Evolutionary conservation across 257 asterid genomes (phyloP), one percentile per base, ranked within the genome.

Genomic region (Datura wrightii): DNA sequence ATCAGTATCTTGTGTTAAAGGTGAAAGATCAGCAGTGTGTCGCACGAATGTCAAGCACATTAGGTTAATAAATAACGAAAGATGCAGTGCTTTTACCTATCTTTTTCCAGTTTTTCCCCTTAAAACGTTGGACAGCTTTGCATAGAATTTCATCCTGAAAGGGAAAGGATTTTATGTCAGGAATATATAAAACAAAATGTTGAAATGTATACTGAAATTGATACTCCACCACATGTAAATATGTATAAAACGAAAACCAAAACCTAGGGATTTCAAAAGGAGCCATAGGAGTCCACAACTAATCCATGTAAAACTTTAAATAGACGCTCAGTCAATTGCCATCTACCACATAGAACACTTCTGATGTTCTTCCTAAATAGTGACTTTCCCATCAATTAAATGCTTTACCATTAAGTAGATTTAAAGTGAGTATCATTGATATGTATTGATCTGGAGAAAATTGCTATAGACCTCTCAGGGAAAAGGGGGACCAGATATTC

Each of bases 41-140:
- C 56, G 62, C 62, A 31, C 42, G 24, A 76, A 76, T 48, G 24
- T 74, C 44, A 48, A 15, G 81, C 81, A 74, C 60, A 48, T 74
- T 48, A 74, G 39, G 81, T 14, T 48, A 31, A n/a, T 44, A 71
- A n/a, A 44, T 10, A 46, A 74, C 59, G 24, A 42, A 74, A 48
- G 59, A 24, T 53, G 24, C 60, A 34, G 82, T 78, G 46, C n/a
- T 9, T 44, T 52, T 86, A 88, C 99, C 99, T 90, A 96, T 96
- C 91, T 94, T 94, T 85, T 94, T 96, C 99, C 99, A 96, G 89
- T 94, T 96, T 85, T 96, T 96, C 39, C 98, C 99, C 71, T 94
- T 93, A 87, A 90, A 96, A 54, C 93, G 97, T 42, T 94, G 95
- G 80, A 96, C 99, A 87, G 98, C 98, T 88, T 88, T 89, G 72